Evolutionary conservation across 306 rosid species (phyloP).

Genomic region (Lagenaria siceraria): DNA sequence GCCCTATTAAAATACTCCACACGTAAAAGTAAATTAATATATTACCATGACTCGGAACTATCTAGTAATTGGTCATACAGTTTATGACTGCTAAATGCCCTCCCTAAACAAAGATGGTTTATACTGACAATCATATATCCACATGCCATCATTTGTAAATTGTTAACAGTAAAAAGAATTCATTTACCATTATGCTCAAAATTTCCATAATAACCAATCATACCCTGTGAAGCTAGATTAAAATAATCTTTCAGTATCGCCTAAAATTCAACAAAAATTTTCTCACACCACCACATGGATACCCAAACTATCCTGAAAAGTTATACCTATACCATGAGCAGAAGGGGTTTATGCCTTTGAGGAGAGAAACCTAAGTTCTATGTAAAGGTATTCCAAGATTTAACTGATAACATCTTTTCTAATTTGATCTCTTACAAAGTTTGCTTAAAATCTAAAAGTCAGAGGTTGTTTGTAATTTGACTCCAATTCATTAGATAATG

Average conservation of each 20-base stretch:
- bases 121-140: background rate
- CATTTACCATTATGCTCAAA: background rate
- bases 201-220: background rate
- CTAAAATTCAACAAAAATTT: background rate
- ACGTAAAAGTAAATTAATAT: background rate
- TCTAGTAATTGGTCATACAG: background rate
- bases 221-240: background rate
- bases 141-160: background rate
- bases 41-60: background rate
- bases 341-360: background rate
- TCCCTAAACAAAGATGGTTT: background rate
- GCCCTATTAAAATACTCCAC: slow-evolving; percentile 34
- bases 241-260: background rate
- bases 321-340: background rate
- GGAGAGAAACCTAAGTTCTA: background rate
- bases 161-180: background rate
- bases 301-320: background rate
- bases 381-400: too few species aligned
- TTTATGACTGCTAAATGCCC: background rate
- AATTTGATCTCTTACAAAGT: background rate
- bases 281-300: background rate
- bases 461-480: too few species aligned
- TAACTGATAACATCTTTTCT: background rate
- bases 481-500: background rate
- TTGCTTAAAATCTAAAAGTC: background rate